Base-by-base conservation (phyloP, 495 filamentous ascomycete species). In the Lindgomyces ingoldianus region DNA sequence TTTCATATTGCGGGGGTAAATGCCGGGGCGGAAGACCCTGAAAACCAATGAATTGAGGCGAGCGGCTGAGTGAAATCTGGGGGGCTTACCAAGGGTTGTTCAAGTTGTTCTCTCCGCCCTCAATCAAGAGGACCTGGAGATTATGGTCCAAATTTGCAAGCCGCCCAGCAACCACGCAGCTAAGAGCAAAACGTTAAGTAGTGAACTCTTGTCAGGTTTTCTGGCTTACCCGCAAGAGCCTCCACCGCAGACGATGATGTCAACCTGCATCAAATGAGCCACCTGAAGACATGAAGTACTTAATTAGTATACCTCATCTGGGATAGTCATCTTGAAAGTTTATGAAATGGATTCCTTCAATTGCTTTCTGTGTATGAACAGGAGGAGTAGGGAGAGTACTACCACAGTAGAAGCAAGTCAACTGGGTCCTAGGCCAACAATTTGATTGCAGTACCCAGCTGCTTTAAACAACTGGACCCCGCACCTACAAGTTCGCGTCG, bases 161-260 rank as follows among this genome's bases (percentile, higher is more conserved):
- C 60, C 88, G 83, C 64, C 89, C 89, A 46, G 89, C 89, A 62
- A 91, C 86, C 39, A 92, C 90, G 55, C 75, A 77, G 21, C 74
- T 69, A 25, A 11, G 25, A 42, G n/a, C n/a, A 26, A 30, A 25
- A 1, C 12, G 16, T 57, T 52, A 67, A 45, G 14, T 29, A 2
- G 19, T 21, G 33, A 9, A 2, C 3, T 12, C 19, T 55, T 25
- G 22, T n/a, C 16, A 61, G 18, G 10, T 24, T 10, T 36, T 24
- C 4, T 11, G 8, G 42, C 67, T 16, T 62, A 74, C 69, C 74
- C 74, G 57, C 72, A 73, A 50, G 72, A 74, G 51, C 74, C 74
- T 56, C 89, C 90, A 66, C 89, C 90, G 70, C 86, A 88, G 58
- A 93, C 87, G 68, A 93, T 92, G 62, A 93, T 90, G 71, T 93